Conservation (phyloP, 2,329 filamentous ascomycete genomes). For the Grosmannia serpens region DNA sequence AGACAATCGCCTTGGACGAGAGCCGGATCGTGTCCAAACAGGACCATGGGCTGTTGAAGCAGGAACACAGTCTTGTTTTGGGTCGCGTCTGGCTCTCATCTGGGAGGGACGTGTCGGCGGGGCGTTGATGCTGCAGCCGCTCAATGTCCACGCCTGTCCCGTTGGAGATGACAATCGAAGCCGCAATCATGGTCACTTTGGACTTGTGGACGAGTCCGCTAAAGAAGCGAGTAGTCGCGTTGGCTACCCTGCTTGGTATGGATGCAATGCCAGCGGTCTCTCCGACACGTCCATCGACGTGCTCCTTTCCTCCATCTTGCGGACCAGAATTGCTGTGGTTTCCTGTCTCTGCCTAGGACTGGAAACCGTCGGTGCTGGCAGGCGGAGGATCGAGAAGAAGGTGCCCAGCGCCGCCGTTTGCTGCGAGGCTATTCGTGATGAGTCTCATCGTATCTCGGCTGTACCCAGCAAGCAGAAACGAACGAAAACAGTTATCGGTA, state of each 20-base stretch:
- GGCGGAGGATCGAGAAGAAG: neutral
- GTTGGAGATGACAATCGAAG: neutral
- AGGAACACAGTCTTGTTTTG: neutral
- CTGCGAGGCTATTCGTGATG: neutral
- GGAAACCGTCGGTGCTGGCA: neutral
- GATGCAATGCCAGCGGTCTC: neutral
- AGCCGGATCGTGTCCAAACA: neutral
- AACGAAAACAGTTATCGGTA: neutral
- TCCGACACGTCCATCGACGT: neutral
- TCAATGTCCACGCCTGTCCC: neutral
- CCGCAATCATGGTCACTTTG: neutral
- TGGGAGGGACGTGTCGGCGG: neutral
- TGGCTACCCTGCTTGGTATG: neutral
- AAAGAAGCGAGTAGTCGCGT: neutral
- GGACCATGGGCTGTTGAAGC: neutral
- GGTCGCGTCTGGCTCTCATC: neutral
- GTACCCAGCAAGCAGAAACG: neutral
- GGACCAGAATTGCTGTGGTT: neutral
- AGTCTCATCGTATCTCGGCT: neutral
- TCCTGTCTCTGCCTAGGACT: neutral
- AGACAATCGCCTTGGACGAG: slow-evolving; percentile 8
- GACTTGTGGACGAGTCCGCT: neutral
- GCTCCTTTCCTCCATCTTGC: neutral
- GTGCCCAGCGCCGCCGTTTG: neutral
- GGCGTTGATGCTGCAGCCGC: neutral